Conservation (phyloP, 2,329 filamentous ascomycete species). For the Lomentospora prolificans region DNA sequence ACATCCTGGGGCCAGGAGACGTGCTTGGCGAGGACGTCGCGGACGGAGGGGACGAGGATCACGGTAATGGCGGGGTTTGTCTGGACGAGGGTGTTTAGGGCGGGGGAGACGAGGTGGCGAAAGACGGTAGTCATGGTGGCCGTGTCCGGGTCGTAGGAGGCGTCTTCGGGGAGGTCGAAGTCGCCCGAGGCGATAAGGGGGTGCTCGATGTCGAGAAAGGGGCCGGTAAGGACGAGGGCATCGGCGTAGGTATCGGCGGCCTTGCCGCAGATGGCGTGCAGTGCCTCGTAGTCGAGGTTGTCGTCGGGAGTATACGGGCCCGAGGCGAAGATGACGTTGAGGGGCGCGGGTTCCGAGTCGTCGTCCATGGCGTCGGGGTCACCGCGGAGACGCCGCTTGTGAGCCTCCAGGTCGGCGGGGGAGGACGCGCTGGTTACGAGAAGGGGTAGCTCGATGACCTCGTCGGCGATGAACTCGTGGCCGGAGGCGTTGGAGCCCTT, state of each 20-base stretch:
- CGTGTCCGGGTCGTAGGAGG: slow-evolving; percentile 61
- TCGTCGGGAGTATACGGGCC: slow-evolving; percentile 91
- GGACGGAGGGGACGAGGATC: slow-evolving; percentile 71
- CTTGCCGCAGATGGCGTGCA: slow-evolving; percentile 70
- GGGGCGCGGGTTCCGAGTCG: slow-evolving; percentile 39
- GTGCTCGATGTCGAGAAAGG: slow-evolving; percentile 87
- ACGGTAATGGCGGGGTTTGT: slow-evolving; percentile 71
- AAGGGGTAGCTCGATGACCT: slow-evolving; percentile 66
- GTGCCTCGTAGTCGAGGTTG: slow-evolving; percentile 80
- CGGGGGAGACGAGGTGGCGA: slow-evolving; percentile 65
- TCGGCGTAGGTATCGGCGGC: slow-evolving; percentile 70
- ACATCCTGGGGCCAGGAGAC: slow-evolving; percentile 68
- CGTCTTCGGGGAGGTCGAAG: slow-evolving; percentile 63
- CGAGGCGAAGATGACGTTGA: slow-evolving; percentile 68
- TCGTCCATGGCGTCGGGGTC: slow-evolving; percentile 53
- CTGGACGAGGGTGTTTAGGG: slow-evolving; percentile 59
- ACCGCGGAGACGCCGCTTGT: slow-evolving; percentile 59
- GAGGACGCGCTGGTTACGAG: slow-evolving; percentile 65
- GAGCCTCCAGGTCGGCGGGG: slow-evolving; percentile 52
- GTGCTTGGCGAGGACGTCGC: slow-evolving; percentile 72
- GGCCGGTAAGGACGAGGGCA: slow-evolving; percentile 68
- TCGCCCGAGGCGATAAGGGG: slow-evolving; percentile 74
- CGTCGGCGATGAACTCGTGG: slow-evolving; percentile 67
- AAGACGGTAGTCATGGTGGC: slow-evolving; percentile 78
- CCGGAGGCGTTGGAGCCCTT: slow-evolving; percentile 81